Percentiles rank a stretch among this genome's conserved stretches.
Evolutionary conservation across 2,329 filamentous ascomycete genomes (phyloP).

Genomic region (Penicillium freii): DNA sequence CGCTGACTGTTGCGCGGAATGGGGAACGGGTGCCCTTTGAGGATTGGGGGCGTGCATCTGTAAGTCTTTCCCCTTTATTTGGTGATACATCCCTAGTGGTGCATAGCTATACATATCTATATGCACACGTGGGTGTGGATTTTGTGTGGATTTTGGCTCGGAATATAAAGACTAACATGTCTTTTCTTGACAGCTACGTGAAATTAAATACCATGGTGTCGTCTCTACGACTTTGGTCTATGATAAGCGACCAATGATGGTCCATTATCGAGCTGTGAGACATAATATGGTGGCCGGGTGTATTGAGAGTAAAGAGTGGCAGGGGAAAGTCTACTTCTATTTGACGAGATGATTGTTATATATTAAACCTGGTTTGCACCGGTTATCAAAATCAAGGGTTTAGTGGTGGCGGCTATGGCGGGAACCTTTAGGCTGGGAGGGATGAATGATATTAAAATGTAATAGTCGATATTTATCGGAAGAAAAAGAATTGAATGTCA

Average conservation of each 20-base stretch:
- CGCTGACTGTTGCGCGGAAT: conserved; percentile 25
- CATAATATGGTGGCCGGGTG: conserved; percentile 13
- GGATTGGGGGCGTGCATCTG: conserved; percentile 17
- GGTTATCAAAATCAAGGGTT: neutral
- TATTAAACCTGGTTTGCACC: conserved; percentile 2
- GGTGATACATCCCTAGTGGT: neutral
- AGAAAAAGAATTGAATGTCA: neutral
- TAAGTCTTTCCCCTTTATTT: neutral
- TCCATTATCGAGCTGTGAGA: conserved; percentile 16
- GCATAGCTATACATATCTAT: neutral
- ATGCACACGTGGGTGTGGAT: neutral
- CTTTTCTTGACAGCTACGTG: conserved; percentile 6
- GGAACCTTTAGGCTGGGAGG: neutral
- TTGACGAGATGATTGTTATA: conserved; percentile 4
- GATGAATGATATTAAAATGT: neutral
- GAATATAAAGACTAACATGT: neutral
- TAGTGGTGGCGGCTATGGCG: neutral
- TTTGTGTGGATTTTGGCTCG: neutral
- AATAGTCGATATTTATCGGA: too few species aligned
- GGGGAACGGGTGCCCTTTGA: conserved; percentile 12
- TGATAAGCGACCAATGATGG: conserved; percentile 14
- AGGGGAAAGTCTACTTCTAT: conserved; percentile 17
- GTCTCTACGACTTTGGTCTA: conserved; percentile 18
- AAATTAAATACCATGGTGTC: conserved; percentile 15
- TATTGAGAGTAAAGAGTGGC: conserved; percentile 17